phyloP scores from a whole-genome alignment of 2,329 filamentous ascomycete species.

The Colletotrichum sp. region DNA sequence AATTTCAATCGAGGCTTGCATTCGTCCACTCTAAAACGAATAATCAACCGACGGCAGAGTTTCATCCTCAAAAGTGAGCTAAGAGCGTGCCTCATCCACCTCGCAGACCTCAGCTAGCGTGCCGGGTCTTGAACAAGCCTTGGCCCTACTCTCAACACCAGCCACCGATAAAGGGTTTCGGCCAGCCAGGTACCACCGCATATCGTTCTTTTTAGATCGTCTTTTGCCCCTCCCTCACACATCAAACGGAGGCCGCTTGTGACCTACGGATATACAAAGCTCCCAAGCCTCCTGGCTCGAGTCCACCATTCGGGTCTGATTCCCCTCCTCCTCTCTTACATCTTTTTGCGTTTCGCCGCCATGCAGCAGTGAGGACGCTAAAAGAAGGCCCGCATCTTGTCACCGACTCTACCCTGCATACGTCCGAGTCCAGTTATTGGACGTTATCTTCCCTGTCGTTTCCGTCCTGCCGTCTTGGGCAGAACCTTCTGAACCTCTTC shows the following conservation, averaged over 20 bases:
- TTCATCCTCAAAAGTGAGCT: neutral
- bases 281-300: neutral
- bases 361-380: conserved; percentile 18
- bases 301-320: neutral
- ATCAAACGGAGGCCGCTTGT: conserved; percentile 3
- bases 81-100: neutral
- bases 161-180: conserved; percentile 13
- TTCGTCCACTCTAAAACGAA: neutral
- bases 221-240: conserved; percentile 10
- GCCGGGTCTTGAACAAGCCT: conserved; percentile 9
- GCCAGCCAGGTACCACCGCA: conserved; percentile 10
- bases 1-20: neutral
- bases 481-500: conserved; percentile 22
- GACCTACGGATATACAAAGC: conserved; percentile 4
- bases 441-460: neutral
- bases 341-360: conserved; percentile 1
- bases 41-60: neutral
- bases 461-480: conserved; percentile 11
- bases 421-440: neutral
- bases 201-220: conserved; percentile 6
- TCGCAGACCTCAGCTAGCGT: neutral
- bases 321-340: conserved; percentile 11
- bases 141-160: conserved; percentile 8
- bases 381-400: conserved; percentile 8
- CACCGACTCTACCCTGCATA: conserved; percentile 11